Conservation (phyloP, 179 eudicot species). For the Drosera spatulata region DNA sequence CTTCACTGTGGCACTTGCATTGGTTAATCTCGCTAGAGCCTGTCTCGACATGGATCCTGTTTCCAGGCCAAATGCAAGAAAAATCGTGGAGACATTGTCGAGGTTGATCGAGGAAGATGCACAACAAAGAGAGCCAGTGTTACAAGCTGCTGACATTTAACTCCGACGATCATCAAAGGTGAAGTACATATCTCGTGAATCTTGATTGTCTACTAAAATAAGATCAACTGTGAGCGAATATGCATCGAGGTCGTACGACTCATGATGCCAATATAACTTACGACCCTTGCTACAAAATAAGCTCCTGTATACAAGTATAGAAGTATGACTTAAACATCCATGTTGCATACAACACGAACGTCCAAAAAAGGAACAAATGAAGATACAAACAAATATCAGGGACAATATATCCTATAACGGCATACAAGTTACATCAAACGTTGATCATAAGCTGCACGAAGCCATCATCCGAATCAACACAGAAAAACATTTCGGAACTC, state of each 20-base stretch:
- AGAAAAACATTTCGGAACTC: neutral
- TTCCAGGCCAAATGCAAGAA: slow-evolving; percentile 63
- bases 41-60: slow-evolving; percentile 58
- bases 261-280: too few species aligned
- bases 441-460: neutral
- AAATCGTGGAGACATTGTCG: slow-evolving; percentile 66
- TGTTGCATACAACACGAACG: too few species aligned
- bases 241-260: too few species aligned
- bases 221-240: too few species aligned
- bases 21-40: slow-evolving; percentile 59
- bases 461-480: neutral
- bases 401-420: too few species aligned
- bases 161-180: slow-evolving; percentile 48
- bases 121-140: slow-evolving; percentile 16
- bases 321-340: too few species aligned
- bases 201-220: neutral
- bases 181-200: neutral
- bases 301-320: too few species aligned
- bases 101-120: slow-evolving; percentile 38
- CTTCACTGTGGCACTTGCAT: slow-evolving; percentile 44
- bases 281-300: too few species aligned
- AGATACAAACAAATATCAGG: too few species aligned
- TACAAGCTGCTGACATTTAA: slow-evolving; percentile 46
- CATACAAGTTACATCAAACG: too few species aligned
- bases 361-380: too few species aligned